Conservation (phyloP, 2,329 filamentous ascomycete genomes). For the Ophiostoma piceae region DNA sequence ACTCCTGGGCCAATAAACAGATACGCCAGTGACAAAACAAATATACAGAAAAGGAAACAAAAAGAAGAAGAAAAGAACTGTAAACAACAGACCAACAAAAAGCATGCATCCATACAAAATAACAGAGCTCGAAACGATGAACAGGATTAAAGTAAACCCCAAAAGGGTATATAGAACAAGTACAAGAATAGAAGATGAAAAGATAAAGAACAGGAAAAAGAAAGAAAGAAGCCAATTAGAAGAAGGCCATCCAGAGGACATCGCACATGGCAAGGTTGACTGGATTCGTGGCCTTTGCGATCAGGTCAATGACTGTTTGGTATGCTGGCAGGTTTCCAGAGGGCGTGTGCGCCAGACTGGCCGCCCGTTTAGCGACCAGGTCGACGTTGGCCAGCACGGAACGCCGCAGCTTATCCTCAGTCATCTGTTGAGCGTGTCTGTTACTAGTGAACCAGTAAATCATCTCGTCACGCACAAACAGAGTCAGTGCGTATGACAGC, state of each 20-base stretch:
- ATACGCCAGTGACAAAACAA: background rate
- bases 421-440: constrained; percentile 57
- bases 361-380: constrained; percentile 82
- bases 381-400: constrained; percentile 68
- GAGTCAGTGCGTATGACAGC: constrained; percentile 86
- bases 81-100: background rate
- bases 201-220: background rate
- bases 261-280: constrained; percentile 83
- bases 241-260: constrained; percentile 94
- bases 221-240: constrained; percentile 47
- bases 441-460: constrained; percentile 88
- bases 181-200: background rate
- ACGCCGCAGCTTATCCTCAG: constrained; percentile 62
- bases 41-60: background rate
- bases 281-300: constrained; percentile 89
- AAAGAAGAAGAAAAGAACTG: background rate
- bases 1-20: background rate
- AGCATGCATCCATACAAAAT: background rate
- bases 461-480: constrained; percentile 97
- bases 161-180: constrained; percentile 5
- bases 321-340: constrained; percentile 83
- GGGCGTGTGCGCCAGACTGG: constrained; percentile 73
- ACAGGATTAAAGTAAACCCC: constrained; percentile 3
- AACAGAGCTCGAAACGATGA: background rate
- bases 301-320: constrained; percentile 92